phyloP scores from a whole-genome alignment of 1,284 basidiomycete genomes.

The Meripilus lineatus region DNA sequence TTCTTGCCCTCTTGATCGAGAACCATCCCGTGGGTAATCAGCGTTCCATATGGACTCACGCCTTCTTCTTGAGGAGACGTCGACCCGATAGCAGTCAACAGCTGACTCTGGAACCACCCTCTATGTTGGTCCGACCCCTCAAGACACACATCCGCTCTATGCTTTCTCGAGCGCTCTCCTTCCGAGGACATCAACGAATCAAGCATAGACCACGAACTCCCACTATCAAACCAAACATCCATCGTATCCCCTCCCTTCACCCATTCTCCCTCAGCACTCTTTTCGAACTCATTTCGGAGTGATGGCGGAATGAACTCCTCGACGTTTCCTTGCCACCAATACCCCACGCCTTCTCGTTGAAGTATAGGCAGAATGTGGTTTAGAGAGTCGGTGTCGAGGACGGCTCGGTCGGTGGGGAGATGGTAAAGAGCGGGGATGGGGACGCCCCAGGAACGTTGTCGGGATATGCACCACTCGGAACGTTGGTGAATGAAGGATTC shows the following conservation, averaged over 20 bases:
- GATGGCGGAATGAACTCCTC: slow-evolving; percentile 77
- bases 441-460: slow-evolving; percentile 97
- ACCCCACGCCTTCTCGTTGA: slow-evolving; percentile 64
- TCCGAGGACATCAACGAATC: slow-evolving; percentile 25
- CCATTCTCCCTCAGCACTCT: slow-evolving; percentile 46
- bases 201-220: slow-evolving; percentile 90
- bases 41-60: slow-evolving; percentile 66
- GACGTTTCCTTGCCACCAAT: slow-evolving; percentile 92
- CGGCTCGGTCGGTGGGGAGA: slow-evolving; percentile 53
- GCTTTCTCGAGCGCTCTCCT: slow-evolving; percentile 8
- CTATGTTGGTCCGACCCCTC: slow-evolving; percentile 98
- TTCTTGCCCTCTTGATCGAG: slow-evolving; percentile 90
- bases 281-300: slow-evolving; percentile 39
- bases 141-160: slow-evolving; percentile 79
- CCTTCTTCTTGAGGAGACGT: slow-evolving; percentile 18
- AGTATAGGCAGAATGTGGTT: slow-evolving; percentile 78
- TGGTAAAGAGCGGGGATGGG: slow-evolving; percentile 92
- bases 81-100: slow-evolving; percentile 78
- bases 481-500: slow-evolving; percentile 83
- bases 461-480: slow-evolving; percentile 99
- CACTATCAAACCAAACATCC: slow-evolving; percentile 99
- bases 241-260: slow-evolving; percentile 89
- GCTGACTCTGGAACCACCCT: slow-evolving; percentile 98
- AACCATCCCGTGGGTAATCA: slow-evolving; percentile 98
- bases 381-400: slow-evolving; percentile 69